phyloP scores from a whole-genome alignment of 805 yeast species.

The Lipomyces sp. region DNA sequence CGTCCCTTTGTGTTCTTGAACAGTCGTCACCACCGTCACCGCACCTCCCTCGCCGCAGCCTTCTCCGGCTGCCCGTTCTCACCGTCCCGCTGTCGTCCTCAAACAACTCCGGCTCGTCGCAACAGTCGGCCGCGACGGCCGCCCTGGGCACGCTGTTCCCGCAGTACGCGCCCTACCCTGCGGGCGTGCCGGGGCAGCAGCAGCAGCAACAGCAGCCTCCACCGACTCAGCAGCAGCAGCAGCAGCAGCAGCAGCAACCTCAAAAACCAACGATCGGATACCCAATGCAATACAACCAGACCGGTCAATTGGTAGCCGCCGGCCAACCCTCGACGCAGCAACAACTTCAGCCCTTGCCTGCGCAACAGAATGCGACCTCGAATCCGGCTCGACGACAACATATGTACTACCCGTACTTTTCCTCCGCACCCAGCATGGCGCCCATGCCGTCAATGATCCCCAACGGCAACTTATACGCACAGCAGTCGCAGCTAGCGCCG shows the following conservation, averaged over 20 bases:
- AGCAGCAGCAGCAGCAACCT: constrained; percentile 8
- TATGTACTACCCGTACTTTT: not conserved
- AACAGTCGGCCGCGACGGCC: not conserved
- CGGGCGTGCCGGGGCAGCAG: constrained; percentile 13
- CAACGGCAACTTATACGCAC: not conserved
- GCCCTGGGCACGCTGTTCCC: constrained; percentile 1
- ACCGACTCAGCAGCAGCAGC: constrained; percentile 11
- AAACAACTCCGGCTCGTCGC: constrained; percentile 1
- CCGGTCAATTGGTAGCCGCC: not conserved
- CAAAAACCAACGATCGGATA: not conserved
- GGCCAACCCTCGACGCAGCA: constrained; percentile 7
- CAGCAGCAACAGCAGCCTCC: constrained; percentile 6
- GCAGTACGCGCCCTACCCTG: not conserved
- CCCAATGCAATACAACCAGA: not conserved
- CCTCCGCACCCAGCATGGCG: not conserved
- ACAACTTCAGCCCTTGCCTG: constrained; percentile 4
- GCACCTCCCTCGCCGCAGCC: not conserved
- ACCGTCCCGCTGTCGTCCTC: not conserved
- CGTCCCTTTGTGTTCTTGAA: too few relatives aligned
- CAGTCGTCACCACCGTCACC: not conserved
- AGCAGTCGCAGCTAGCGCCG: not conserved
- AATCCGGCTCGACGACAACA: too few relatives aligned
- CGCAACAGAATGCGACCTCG: not conserved
- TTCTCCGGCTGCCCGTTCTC: not conserved
- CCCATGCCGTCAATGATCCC: constrained; percentile 1